Base-by-base conservation (phyloP, 2,329 filamentous ascomycete genomes). In the Fusarium fracticaudum region DNA sequence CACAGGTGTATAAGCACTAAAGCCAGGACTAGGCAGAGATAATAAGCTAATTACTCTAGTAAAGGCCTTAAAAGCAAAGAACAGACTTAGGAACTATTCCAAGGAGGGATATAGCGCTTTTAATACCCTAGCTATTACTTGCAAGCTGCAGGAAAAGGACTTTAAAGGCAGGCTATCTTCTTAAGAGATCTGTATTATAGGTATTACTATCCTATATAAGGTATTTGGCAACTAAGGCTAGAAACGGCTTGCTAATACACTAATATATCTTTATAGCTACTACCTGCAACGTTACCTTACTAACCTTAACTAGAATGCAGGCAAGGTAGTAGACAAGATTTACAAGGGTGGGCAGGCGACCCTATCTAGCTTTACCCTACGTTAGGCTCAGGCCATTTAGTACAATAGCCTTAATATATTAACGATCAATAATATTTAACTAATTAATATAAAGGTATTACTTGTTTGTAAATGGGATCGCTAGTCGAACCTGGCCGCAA, bases 281-380 rank as follows among this genome's bases (percentile, higher is more conserved):
- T 24, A 24, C 22, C 1, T 24, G 2, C 24, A 17, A 6, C 1
- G 5, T 24, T 24, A 43, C 41, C 22, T 43, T 43, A 11, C 5
- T 43, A 24, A 43, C 14, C 5, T 43, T 24, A 17, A 43, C 11
- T 17, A 11, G 2, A 43, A 43, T 24, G 1, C 1, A 24, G 6
- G 41, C 1, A 44, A 0, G n/a, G n/a, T 24, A 15, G 9, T 2
- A 44, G 0, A 44, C 12, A 44, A 44, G 6, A 44, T 44, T 6
- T 8, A 6, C 0, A 1, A 24, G 6, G 3, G 14, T 43, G 3
- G 9, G 8, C 3, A 24, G n/a, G 14, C 1, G 11, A 44, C 12
- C 17, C 41, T 44, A 44, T 44, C 1, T 44, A 44, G n/a, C n/a
- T 57, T 44, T 24, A 44, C n/a, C 1, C 1, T 44, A 17, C 17